A percentile compares a stretch with the other conserved stretches of the same genome.
phyloP scores from a whole-genome alignment of 1,284 basidiomycete species.

The Boletus mariae region DNA sequence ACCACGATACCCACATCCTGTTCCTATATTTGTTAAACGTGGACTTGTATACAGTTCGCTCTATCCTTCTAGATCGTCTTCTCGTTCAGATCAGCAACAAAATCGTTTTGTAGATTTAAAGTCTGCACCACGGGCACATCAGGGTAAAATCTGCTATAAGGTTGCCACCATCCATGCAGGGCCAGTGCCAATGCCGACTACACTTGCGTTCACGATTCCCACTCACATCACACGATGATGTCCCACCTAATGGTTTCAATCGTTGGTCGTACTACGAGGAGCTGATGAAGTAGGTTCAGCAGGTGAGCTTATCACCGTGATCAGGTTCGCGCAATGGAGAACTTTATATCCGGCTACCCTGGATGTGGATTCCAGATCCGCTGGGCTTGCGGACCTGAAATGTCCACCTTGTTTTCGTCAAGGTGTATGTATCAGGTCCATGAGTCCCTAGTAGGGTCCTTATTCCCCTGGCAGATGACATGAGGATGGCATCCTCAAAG shows the following conservation, averaged over 20 bases:
- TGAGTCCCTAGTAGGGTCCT: too few species aligned
- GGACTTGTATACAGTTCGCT: conserved; percentile 26
- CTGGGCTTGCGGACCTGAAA: conserved; percentile 60
- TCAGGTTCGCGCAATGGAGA: conserved; percentile 46
- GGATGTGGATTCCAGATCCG: conserved; percentile 66
- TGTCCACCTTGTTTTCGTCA: conserved; percentile 75
- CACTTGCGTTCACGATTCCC: not conserved
- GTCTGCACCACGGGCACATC: too few species aligned
- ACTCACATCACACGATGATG: not conserved
- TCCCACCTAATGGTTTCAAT: too few species aligned
- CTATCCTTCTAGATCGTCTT: conserved; percentile 16
- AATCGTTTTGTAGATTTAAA: conserved; percentile 27
- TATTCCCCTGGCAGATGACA: too few species aligned
- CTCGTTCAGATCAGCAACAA: conserved; percentile 6
- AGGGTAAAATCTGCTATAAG: too few species aligned
- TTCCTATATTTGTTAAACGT: conserved; percentile 27
- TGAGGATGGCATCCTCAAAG: too few species aligned
- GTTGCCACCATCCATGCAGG: not conserved
- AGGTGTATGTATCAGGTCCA: conserved; percentile 37
- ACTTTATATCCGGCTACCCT: conserved; percentile 60
- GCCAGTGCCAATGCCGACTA: not conserved
- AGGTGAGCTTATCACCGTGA: conserved; percentile 5
- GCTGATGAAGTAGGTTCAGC: conserved; percentile 58
- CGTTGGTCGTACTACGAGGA: conserved; percentile 52
- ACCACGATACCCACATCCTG: conserved; percentile 33